Conservation (phyloP, 2,329 filamentous ascomycete genomes). For the Aureobasidium sp. region DNA sequence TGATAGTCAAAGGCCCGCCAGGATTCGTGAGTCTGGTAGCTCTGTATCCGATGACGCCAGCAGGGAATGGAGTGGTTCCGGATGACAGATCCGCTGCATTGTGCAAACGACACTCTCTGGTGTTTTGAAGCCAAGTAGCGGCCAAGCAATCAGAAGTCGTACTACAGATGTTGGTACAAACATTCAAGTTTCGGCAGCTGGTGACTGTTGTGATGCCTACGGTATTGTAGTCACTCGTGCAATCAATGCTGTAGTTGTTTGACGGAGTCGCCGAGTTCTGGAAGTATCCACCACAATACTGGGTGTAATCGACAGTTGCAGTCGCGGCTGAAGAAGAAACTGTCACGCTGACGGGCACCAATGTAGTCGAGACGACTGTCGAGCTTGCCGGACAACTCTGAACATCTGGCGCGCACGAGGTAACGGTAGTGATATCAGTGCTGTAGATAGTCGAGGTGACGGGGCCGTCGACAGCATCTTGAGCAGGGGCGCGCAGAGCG, state of each 20-base stretch:
- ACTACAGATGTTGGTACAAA: neutral
- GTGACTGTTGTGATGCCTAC: neutral
- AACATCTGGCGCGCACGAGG: constrained; percentile 9
- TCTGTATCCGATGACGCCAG: neutral
- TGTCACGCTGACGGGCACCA: neutral
- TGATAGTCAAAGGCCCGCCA: constrained; percentile 2
- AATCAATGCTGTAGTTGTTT: neutral
- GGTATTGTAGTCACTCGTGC: neutral
- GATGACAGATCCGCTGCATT: neutral
- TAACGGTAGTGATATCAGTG: constrained; percentile 3
- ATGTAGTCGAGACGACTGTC: constrained; percentile 5
- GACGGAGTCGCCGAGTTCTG: neutral
- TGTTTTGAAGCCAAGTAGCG: neutral
- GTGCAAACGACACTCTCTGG: neutral
- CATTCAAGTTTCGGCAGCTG: neutral
- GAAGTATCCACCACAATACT: neutral
- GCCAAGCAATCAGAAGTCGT: neutral
- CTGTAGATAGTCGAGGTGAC: constrained; percentile 10
- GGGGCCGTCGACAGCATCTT: neutral
- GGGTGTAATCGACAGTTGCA: neutral
- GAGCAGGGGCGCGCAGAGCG: constrained; percentile 6
- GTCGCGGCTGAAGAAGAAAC: neutral
- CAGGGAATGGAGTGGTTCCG: constrained; percentile 4
- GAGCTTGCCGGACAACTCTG: constrained; percentile 9
- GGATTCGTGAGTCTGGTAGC: constrained; percentile 1